Evolutionary conservation across 2,329 filamentous ascomycete species (phyloP), one percentile per base, ranked within the genome.

Genomic region (Cytospora piceae): DNA sequence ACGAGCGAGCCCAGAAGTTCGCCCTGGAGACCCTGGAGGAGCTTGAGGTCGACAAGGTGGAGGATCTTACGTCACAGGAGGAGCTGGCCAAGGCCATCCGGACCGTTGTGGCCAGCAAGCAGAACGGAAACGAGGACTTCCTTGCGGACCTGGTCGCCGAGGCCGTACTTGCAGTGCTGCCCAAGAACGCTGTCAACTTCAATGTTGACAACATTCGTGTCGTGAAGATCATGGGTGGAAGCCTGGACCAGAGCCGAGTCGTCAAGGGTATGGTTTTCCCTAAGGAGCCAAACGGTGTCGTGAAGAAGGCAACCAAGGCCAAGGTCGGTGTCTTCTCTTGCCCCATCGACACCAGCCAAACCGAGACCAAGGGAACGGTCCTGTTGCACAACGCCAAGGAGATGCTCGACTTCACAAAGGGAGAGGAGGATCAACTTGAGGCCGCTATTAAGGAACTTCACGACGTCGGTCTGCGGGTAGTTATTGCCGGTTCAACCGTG

Each of bases 201-300:
- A 99, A 97, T 80, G 93, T 99, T 70, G 95, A 99, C 83, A 99
- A 99, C 79, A 90, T 99, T 73, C 92, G 95, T 67, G 96, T 99
- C 66, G 96, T 99, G 73, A 99, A 99, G 86, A 99, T 99, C 74
- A 98, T 99, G 94, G 95, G 95, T 73, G 94, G 95, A 70, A 93
- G 91, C 77, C 82, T 99, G 75, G 92, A 96, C 74, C 94, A 99
- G 82, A 97, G 93, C 78, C 89, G 88, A 71, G 94, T 99, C 17
- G 90, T 99, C 67, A 96, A 92, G 84, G 95, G 95, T 71, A 99
- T 99, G 95, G 96, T 99, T 61, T 98, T 99, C 77, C 90, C 93
- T 73, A 91, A 96, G 76, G 92, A 97, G 79, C 95, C 95, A n/a
- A 90, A 97, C 75, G 94, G 94, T 72, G 85, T 85, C 20, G 82